These are phyloP conservation scores for Pleurotus salmoneostramineus DNA, from an alignment of 768 basidiomycete genomes.

Conservation along the genomic window DNA sequence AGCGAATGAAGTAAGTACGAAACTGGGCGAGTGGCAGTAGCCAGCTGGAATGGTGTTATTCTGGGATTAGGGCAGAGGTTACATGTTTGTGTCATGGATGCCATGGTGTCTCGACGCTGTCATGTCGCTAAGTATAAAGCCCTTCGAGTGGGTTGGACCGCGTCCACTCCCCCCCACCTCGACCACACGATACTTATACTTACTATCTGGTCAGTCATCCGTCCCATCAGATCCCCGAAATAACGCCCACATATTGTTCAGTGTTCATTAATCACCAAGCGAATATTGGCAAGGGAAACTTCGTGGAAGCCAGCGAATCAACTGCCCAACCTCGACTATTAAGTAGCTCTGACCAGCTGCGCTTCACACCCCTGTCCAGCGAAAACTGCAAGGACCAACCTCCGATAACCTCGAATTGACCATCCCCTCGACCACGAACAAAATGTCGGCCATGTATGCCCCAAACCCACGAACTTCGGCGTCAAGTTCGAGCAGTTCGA, in stretches of 20 bases:
- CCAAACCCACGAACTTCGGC: conserved; percentile 3
- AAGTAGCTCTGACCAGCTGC: neutral
- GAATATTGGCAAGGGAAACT: neutral
- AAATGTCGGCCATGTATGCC: conserved; percentile 1
- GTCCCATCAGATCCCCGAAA: neutral
- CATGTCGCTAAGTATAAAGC: no score
- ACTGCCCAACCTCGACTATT: neutral
- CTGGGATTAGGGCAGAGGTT: no score
- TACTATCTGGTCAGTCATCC: no score
- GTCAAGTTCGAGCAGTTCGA: conserved; percentile 7
- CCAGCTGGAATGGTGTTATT: no score
- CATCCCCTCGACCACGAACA: neutral
- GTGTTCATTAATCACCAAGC: neutral
- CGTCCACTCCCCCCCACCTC: no score
- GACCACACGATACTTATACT: no score
- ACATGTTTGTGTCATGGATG: no score
- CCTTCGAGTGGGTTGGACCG: no score
- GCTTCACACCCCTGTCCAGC: neutral
- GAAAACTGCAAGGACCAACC: neutral
- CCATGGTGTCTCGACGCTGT: no score
- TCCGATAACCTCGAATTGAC: neutral
- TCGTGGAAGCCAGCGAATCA: neutral
- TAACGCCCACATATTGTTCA: neutral
- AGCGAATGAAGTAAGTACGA: neutral
- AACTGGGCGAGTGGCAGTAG: neutral